Base-by-base conservation (phyloP, 2,329 filamentous ascomycete species). In the Proliferodiscus dingleyae region DNA sequence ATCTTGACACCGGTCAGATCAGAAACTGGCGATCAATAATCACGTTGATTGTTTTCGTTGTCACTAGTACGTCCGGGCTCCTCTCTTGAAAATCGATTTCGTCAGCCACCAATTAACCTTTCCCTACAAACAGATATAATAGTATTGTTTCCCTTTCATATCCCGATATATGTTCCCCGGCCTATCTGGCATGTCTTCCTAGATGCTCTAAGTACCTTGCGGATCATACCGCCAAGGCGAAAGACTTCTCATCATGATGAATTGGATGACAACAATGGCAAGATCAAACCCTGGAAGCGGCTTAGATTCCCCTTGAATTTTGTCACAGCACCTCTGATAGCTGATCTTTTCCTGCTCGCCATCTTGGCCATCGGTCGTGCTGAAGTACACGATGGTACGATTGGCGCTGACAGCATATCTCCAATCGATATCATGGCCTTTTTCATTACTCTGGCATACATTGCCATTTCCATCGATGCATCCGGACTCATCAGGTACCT, bases 381-480 rank as follows among this genome's bases (percentile, higher is more conserved):
- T 45, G 85, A 88, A 64, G 81, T 88, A 0, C 69, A 75, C n/a
- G 83, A 78, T 56, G 85, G 84, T 2, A 87, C 80, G 0, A 63
- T 85, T 6, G 83, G 83, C 0, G 71, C 80, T 1, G 68, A 85
- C 55, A 70, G 80, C 57, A 88, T 89, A 54, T 71, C 71, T 2
- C 84, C 84, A 0, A 73, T 85, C 53, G 83, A 88, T 49, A 87
- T 87, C 50, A 86, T 88, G 81, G 66, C 72, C 13, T 88, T 88
- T 66, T 88, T 89, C 66, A 69, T 88, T 34, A 85, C 82, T 0
- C 62, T 87, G 34, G 84, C 85, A 2, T 89, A 88, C 56, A 87
- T 88, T 48, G 84, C 85, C 37, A 86, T 89, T 37, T 87, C 83
- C 0, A 85, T 88, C 48, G 85, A 88, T 53, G 83, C 85, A 2